Evolutionary conservation across 1,139 yeast genomes (phyloP), one percentile per base, ranked within the genome.

Genomic region (Yamadazyma trypodendri): DNA sequence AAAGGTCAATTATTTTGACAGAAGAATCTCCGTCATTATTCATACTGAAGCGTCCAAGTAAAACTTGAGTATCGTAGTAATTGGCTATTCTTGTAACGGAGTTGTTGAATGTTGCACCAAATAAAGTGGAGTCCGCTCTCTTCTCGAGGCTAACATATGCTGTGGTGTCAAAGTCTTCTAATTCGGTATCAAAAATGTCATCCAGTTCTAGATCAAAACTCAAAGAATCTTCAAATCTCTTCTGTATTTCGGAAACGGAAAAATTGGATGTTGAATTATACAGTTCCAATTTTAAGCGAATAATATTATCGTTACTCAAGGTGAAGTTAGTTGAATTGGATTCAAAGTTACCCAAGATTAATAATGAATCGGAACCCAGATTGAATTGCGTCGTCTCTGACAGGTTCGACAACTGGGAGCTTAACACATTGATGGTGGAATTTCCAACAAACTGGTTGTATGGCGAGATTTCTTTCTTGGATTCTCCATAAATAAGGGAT

Each of bases 371-470:
- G 18, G 44, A 38, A n/a, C 51, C 49, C 6, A 55, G 42, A 11
- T 53, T 40, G 36, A 58, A 56, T 64, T 60, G 42, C 8, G 56
- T 57, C 5, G 84, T 61, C 6, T 52, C 55, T 2, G 84, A 72
- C 45, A 64, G 60, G 2, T 59, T 49, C 1, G 75, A 57, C 2
- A 84, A 56, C 15, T 60, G 46, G 0, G 75, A 60, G 23, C 95
- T 87, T 30, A 84, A 59, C n/a, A 58, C 46, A 49, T 87, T 87
- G 36, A 90, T 62, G 0, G 85, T 64, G 0, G 94, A 79, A 51
- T 84, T 79, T 0, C 89, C 87, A 32, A 86, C 77, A 40, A 70
- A 73, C 0, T 60, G 58, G 39, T 65, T 61, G 36, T 62, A 60
- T 6, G 55, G 50, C 37, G 59, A 58, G 34, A 56, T 64, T 30